Percentiles rank a stretch among this genome's conserved stretches.
These are phyloP conservation scores for Sergeia podlipaevii DNA, from an alignment of 208 protist species.

Conservation along the genomic window DNA sequence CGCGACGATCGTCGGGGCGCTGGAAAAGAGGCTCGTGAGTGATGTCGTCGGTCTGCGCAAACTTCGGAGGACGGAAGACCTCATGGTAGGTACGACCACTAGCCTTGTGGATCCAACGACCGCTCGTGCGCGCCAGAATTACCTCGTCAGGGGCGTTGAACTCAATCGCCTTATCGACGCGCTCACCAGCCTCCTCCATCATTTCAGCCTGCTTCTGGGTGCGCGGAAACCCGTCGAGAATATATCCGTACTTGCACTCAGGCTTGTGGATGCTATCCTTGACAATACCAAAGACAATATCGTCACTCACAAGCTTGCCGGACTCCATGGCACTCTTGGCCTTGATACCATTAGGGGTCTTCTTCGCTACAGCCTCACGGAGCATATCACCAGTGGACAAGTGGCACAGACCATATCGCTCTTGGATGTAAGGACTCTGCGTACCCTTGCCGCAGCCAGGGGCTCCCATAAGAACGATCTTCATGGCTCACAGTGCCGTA, in stretches of 20 bases:
- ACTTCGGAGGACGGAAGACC: constrained; percentile 89
- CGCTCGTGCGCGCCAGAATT: constrained; percentile 88
- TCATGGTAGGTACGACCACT: constrained; percentile 94
- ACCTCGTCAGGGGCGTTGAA: constrained; percentile 92
- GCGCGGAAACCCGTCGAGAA: constrained; percentile 95
- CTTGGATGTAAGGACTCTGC: constrained; percentile 83
- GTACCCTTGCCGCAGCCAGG: constrained; percentile 94
- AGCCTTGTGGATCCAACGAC: constrained; percentile 89
- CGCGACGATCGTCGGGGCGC: constrained; percentile 91
- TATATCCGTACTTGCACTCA: constrained; percentile 88
- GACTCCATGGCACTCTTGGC: constrained; percentile 73
- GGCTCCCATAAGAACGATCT: constrained; percentile 89
- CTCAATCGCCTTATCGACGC: constrained; percentile 86
- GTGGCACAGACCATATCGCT: constrained; percentile 91
- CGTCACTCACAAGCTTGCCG: constrained; percentile 88
- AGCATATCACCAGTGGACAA: constrained; percentile 95
- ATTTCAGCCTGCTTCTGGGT: constrained; percentile 90
- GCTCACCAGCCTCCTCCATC: constrained; percentile 80
- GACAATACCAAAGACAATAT: constrained; percentile 91
- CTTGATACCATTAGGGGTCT: constrained; percentile 62
- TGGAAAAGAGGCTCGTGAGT: constrained; percentile 93
- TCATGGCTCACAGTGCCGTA: constrained; percentile 53
- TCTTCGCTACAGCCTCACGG: constrained; percentile 68
- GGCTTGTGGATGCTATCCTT: constrained; percentile 79
- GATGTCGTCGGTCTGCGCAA: constrained; percentile 86